phyloP scores from a whole-genome alignment of 257 asterid genomes.

The Solanum ahanhuiri region DNA sequence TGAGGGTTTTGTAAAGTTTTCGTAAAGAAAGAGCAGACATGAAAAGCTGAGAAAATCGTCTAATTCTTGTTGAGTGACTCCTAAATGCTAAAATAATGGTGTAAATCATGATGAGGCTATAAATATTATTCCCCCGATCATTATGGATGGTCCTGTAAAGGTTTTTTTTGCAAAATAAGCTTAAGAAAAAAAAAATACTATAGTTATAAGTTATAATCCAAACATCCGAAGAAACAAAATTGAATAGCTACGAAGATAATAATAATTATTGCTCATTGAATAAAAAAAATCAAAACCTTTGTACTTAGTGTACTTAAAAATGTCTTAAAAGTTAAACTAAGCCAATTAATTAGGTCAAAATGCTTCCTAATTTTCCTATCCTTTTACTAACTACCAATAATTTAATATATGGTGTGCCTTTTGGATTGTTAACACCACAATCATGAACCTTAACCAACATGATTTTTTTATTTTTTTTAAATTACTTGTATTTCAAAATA shows the following conservation, averaged over 20 bases:
- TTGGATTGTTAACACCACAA: not conserved
- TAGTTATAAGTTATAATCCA: not conserved
- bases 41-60: not conserved
- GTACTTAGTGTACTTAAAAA: not conserved
- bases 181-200: no score
- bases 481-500: not conserved
- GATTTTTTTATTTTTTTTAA: not conserved
- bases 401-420: not conserved
- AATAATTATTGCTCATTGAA: not conserved
- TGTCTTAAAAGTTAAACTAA: not conserved
- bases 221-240: not conserved
- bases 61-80: not conserved
- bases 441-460: not conserved
- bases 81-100: no score
- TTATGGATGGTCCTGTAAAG: not conserved
- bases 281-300: not conserved
- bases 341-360: not conserved
- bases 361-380: not conserved
- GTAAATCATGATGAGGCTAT: no score
- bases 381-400: conserved; percentile 5
- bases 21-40: not conserved
- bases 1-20: no score
- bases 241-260: not conserved
- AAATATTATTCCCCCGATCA: no score
- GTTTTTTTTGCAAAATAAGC: not conserved